Percentiles rank a stretch among this genome's conserved stretches.
These are phyloP conservation scores for Blastobotrys petasosporus DNA, from an alignment of 1,139 yeast genomes.

Conservation along the genomic window DNA sequence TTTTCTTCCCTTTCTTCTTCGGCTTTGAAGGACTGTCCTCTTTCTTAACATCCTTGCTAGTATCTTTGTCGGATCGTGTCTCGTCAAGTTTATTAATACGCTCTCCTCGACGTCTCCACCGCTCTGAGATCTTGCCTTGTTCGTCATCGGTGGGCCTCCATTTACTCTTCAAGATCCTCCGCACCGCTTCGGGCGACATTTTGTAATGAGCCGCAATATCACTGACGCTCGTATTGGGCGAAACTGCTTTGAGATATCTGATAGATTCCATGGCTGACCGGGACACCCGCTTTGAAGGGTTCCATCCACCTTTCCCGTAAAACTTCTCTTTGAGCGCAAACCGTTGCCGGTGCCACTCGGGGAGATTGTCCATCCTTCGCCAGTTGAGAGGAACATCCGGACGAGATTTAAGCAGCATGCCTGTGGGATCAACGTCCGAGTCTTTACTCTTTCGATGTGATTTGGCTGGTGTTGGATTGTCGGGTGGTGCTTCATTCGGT, in stretches of 20 bases:
- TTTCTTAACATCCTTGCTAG: slow-evolving; percentile 9
- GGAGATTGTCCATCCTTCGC: slow-evolving; percentile 38
- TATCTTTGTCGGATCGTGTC: background rate
- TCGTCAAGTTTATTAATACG: slow-evolving; percentile 21
- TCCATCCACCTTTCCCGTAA: slow-evolving; percentile 50
- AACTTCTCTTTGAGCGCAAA: slow-evolving; percentile 56
- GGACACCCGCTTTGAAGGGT: slow-evolving; percentile 61
- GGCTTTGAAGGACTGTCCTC: slow-evolving; percentile 1
- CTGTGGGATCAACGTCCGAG: slow-evolving; percentile 7
- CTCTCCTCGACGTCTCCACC: slow-evolving; percentile 48
- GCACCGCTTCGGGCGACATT: slow-evolving; percentile 75
- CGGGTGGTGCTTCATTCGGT: no score
- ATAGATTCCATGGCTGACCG: slow-evolving; percentile 67
- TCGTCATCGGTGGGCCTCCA: slow-evolving; percentile 68
- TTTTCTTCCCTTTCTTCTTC: slow-evolving; percentile 23
- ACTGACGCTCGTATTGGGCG: slow-evolving; percentile 54
- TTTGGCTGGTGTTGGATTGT: no score
- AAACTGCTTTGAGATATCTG: slow-evolving; percentile 44
- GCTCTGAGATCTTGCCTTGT: slow-evolving; percentile 36
- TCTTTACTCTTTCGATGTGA: no score
- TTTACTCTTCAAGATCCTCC: slow-evolving; percentile 69
- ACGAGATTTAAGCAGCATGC: slow-evolving; percentile 10
- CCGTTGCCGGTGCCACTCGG: slow-evolving; percentile 66
- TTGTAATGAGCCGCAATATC: slow-evolving; percentile 61
- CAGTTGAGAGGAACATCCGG: slow-evolving; percentile 39